Percentiles rank a stretch among this genome's conserved stretches.
phyloP scores from a whole-genome alignment of 768 basidiomycete genomes.

The Boletus edulis region DNA sequence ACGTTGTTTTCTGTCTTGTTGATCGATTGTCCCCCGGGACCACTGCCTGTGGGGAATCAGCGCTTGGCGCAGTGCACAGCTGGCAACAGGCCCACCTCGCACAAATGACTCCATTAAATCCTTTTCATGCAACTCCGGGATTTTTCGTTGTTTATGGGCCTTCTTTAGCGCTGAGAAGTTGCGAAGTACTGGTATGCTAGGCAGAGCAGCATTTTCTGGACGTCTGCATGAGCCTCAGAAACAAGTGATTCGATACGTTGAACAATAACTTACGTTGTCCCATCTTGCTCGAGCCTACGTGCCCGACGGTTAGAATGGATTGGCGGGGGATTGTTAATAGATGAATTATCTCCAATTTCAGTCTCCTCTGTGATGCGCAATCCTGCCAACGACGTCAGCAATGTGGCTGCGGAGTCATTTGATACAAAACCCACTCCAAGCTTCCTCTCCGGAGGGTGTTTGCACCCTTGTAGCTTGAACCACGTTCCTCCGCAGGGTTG shows the following conservation, averaged over 20 bases:
- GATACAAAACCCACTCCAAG: constrained; percentile 51
- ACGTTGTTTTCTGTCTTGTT: constrained; percentile 95
- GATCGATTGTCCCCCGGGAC: constrained; percentile 95
- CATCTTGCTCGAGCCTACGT: constrained; percentile 42
- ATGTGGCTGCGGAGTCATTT: neutral
- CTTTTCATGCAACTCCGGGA: constrained; percentile 70
- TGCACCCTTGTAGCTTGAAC: constrained; percentile 69
- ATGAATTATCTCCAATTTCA: constrained; percentile 82
- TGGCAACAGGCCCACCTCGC: constrained; percentile 52
- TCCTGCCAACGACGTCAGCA: constrained; percentile 39
- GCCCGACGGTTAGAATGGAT: constrained; percentile 47
- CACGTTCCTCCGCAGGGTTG: constrained; percentile 74
- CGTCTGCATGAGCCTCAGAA: constrained; percentile 27
- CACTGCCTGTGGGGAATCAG: constrained; percentile 58
- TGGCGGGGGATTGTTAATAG: constrained; percentile 60
- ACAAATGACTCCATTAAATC: constrained; percentile 90
- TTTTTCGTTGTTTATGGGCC: constrained; percentile 57
- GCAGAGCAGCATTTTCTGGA: constrained; percentile 33
- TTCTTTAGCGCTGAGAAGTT: constrained; percentile 72
- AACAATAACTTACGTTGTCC: constrained; percentile 24
- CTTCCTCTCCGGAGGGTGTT: constrained; percentile 36
- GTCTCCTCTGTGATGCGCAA: constrained; percentile 76
- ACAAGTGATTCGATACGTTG: constrained; percentile 29
- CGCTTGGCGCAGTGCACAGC: neutral
- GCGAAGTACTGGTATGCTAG: constrained; percentile 30